A percentile compares a stretch with the other conserved stretches of the same genome.
Evolutionary conservation across 2,329 filamentous ascomycete species (phyloP).

Genomic region (Sarocladium kiliense): DNA sequence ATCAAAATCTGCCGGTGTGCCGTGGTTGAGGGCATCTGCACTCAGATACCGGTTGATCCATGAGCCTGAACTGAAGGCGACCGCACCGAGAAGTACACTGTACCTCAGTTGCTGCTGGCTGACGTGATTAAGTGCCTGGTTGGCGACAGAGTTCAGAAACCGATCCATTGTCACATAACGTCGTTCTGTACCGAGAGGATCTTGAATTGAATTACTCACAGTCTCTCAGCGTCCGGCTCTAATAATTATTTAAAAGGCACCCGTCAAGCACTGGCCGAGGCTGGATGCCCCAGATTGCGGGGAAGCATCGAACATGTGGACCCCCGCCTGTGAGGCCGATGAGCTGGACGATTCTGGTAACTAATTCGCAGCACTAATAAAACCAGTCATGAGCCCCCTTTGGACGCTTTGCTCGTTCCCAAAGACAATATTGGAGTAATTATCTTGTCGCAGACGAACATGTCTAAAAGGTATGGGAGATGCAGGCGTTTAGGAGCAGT

Average conservation of each 20-base stretch:
- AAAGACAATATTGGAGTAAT: too few species aligned
- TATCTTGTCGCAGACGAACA: too few species aligned
- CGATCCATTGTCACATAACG: neutral
- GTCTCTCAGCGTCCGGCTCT: too few species aligned
- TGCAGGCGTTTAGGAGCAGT: too few species aligned
- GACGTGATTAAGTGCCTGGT: neutral
- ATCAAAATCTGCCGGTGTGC: constrained; percentile 23
- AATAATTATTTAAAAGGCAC: too few species aligned
- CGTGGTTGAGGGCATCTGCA: neutral
- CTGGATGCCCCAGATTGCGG: neutral
- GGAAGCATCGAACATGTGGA: constrained; percentile 1
- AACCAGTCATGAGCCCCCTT: neutral
- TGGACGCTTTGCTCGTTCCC: too few species aligned
- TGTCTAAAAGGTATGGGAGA: too few species aligned
- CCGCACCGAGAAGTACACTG: neutral
- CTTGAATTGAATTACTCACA: too few species aligned
- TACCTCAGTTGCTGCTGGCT: neutral
- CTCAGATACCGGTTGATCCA: constrained; percentile 4
- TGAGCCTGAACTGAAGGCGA: neutral
- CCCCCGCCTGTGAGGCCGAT: neutral
- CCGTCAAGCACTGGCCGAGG: neutral
- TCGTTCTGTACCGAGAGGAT: too few species aligned
- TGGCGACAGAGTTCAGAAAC: neutral
- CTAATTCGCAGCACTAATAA: neutral
- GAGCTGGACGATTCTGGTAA: neutral